Percentiles rank a stretch among this genome's conserved stretches.
phyloP scores from a whole-genome alignment of 805 yeast species.

The Wickerhamiella sorbophila region DNA sequence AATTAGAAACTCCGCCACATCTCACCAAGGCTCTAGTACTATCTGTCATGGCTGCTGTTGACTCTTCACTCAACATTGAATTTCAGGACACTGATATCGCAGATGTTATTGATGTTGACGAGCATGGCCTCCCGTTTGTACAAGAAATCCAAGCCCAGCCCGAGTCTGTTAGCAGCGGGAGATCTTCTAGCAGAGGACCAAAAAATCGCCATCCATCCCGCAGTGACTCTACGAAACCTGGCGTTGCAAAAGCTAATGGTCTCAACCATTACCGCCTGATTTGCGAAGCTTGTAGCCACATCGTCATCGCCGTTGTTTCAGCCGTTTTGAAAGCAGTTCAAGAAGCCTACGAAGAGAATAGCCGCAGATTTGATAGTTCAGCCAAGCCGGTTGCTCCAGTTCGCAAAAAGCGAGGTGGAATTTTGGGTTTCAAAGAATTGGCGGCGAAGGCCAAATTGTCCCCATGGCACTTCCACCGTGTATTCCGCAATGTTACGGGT shows the following conservation, averaged over 20 bases:
- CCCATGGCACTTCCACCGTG: slow-evolving; percentile 91
- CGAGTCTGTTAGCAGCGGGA: not conserved
- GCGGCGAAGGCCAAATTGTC: slow-evolving; percentile 71
- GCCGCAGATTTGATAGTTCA: slow-evolving; percentile 2
- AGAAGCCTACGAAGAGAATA: slow-evolving; percentile 17
- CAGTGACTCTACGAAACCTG: not conserved
- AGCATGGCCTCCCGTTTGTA: not conserved
- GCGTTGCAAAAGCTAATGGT: not conserved
- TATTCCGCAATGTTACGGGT: slow-evolving; percentile 73
- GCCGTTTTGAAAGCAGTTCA: slow-evolving; percentile 25
- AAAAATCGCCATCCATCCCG: not conserved
- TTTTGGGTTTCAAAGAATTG: slow-evolving; percentile 57
- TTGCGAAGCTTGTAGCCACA: slow-evolving; percentile 69
- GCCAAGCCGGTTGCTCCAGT: slow-evolving; percentile 17
- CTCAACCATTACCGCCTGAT: slow-evolving; percentile 32
- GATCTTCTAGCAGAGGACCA: not conserved
- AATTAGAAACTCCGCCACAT: not conserved
- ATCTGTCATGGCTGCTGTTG: slow-evolving; percentile 5
- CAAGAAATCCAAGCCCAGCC: slow-evolving; percentile 1
- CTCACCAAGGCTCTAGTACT: slow-evolving; percentile 5
- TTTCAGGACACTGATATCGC: slow-evolving; percentile 6
- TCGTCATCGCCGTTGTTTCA: slow-evolving; percentile 62
- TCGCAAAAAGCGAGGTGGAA: slow-evolving; percentile 27
- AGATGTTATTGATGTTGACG: slow-evolving; percentile 4
- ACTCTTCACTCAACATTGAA: slow-evolving; percentile 6